Percentiles rank a stretch among this genome's conserved stretches.
These are phyloP conservation scores for Ceratocystis cubensis DNA, from an alignment of 2,329 filamentous ascomycete species.

Conservation along the genomic window DNA sequence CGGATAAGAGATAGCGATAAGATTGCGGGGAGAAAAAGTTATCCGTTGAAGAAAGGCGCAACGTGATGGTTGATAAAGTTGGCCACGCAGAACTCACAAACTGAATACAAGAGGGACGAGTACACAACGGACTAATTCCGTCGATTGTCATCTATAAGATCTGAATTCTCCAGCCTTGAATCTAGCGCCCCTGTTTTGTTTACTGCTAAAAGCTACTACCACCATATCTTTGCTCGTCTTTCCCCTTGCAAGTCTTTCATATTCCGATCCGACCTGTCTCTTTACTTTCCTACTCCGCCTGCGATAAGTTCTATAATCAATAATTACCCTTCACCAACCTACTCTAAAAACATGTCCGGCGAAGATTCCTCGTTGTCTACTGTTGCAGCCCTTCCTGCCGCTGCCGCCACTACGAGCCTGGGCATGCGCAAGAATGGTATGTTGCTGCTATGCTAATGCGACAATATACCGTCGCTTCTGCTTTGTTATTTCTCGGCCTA, in stretches of 20 bases:
- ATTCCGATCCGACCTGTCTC: no score
- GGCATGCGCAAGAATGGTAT: constrained; percentile 78
- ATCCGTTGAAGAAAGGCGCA: background rate
- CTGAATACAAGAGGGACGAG: background rate
- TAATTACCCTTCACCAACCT: background rate
- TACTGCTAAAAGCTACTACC: no score
- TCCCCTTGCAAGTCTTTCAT: no score
- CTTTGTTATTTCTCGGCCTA: background rate
- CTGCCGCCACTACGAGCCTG: constrained; percentile 32
- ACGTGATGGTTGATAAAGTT: background rate
- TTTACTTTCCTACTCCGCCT: no score
- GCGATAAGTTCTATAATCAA: no score
- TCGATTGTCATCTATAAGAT: no score
- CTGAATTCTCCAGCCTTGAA: no score
- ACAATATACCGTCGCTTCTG: background rate
- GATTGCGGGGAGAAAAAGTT: constrained; percentile 11
- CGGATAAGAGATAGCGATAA: constrained; percentile 11
- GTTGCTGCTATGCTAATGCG: constrained; percentile 22
- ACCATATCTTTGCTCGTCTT: no score
- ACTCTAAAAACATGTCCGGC: background rate
- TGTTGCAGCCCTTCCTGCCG: constrained; percentile 19
- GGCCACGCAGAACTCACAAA: background rate
- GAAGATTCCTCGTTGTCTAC: background rate
- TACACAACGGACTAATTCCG: no score
- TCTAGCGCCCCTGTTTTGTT: no score